Evolutionary conservation across 1,284 basidiomycete genomes (phyloP), one percentile per base, ranked within the genome.

Genomic region (Xerocomus amazonicus): DNA sequence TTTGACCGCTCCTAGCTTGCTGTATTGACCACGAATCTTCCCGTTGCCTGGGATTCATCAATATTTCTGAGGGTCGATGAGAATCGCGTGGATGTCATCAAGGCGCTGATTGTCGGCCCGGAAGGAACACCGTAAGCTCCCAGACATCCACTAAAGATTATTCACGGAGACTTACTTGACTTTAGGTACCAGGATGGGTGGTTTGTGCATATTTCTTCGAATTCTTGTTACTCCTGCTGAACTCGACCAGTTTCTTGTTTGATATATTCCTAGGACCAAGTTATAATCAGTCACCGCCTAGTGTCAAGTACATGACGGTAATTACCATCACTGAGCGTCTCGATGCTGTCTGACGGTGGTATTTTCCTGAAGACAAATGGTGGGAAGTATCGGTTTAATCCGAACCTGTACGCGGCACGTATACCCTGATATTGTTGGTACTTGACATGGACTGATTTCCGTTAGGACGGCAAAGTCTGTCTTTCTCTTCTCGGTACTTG

Each of bases 401-500:
- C 92, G 4, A 96, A 96, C 64, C 73, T 95, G 26, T 95, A 93
- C 63, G 88, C 87, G 40, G 89, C 88, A 65, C 61, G 82, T 70
- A 6, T 31, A 50, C 26, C 9, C 45, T 43, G 34, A 29, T 4
- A 31, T 4, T 1, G 6, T 4, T 17, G 56, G 28, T 43, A 10
- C 26, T 40, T 39, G 37, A 44, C 13, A 31, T 32, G 40, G 37
- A 48, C 45, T 26, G 14, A 28, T 28, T 41, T 17, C 16, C 49
- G 36, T 34, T 56, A 90, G 85, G 87, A 92, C 60, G 90, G 87
- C 28, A 96, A 97, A 74, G 93, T 97, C 13, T 96, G 92, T 67
- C 70, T 96, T 36, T 92, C 88, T 32, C 72, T 95, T 26, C 76
- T 95, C n/a, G 92, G 93, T 27, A 95, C 92, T 16, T 95, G 92